Conservation (phyloP, 164 flowering plant genomes). For the Euptelea pleiosperma region DNA sequence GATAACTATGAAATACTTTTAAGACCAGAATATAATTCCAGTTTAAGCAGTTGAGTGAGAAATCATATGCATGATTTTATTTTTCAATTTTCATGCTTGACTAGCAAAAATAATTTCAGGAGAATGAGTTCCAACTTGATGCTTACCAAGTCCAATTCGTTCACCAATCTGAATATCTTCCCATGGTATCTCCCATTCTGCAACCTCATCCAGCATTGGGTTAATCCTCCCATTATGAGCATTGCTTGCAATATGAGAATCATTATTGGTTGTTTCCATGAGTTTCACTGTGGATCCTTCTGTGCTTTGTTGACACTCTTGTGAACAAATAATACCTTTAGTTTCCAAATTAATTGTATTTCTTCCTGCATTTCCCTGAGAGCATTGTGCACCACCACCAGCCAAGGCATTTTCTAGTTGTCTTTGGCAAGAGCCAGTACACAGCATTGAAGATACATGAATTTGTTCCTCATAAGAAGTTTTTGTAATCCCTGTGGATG, state of each 20-base stretch:
- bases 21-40: not conserved
- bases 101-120: not conserved
- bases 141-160: constrained; percentile 95
- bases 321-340: constrained; percentile 15
- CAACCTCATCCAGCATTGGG: constrained; percentile 55
- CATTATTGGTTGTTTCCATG: constrained; percentile 23
- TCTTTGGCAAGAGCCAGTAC: constrained; percentile 19
- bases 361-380: constrained; percentile 22
- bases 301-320: constrained; percentile 10
- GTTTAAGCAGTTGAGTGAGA: not conserved
- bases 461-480: constrained; percentile 20
- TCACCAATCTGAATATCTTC: constrained; percentile 93
- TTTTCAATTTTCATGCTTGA: not conserved
- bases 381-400: constrained; percentile 18
- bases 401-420: constrained; percentile 15
- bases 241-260: constrained; percentile 18
- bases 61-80: not conserved
- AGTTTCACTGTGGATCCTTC: constrained; percentile 10
- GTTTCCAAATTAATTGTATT: constrained; percentile 16
- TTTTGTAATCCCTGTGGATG: constrained; percentile 11
- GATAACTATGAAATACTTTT: too few relatives aligned
- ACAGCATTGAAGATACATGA: constrained; percentile 14
- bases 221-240: constrained; percentile 34
- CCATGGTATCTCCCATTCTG: constrained; percentile 94
- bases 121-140: constrained; percentile 2